Percentiles rank a stretch among this genome's conserved stretches.
Conservation (phyloP, 257 asterid genomes). For the Gardenia jasminoides region DNA sequence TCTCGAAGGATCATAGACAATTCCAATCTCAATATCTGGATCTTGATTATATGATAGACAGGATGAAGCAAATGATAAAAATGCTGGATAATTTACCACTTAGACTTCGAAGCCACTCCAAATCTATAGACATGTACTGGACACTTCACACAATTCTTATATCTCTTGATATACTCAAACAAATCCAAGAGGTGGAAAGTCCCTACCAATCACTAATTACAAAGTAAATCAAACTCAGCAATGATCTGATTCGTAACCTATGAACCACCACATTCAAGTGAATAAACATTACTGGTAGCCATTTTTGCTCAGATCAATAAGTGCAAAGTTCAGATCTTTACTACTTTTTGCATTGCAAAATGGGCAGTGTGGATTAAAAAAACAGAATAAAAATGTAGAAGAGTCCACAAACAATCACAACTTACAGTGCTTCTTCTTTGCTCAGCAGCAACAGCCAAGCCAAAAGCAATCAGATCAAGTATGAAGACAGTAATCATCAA, state of each 20-base stretch:
- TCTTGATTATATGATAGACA: background rate
- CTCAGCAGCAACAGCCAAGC: conserved; percentile 90
- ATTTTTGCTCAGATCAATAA: no score
- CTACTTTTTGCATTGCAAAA: background rate
- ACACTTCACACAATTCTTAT: background rate
- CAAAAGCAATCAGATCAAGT: conserved; percentile 76
- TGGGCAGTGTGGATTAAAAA: background rate
- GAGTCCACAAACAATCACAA: background rate
- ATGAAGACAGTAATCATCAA: conserved; percentile 48
- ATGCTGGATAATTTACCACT: background rate
- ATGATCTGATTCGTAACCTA: background rate
- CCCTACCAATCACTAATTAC: background rate
- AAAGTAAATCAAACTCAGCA: background rate
- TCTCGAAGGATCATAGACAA: background rate
- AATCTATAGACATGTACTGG: background rate
- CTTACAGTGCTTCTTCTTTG: conserved; percentile 78
- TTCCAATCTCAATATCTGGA: background rate
- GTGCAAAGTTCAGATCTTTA: background rate
- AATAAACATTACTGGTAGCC: background rate
- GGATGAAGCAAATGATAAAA: background rate
- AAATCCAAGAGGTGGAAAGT: background rate
- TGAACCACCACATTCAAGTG: background rate
- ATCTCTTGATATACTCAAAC: background rate
- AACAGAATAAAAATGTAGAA: background rate
- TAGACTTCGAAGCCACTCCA: background rate